Evolutionary conservation across 1,139 yeast genomes (phyloP).

Genomic region (Pneumocystis jirovecii): DNA sequence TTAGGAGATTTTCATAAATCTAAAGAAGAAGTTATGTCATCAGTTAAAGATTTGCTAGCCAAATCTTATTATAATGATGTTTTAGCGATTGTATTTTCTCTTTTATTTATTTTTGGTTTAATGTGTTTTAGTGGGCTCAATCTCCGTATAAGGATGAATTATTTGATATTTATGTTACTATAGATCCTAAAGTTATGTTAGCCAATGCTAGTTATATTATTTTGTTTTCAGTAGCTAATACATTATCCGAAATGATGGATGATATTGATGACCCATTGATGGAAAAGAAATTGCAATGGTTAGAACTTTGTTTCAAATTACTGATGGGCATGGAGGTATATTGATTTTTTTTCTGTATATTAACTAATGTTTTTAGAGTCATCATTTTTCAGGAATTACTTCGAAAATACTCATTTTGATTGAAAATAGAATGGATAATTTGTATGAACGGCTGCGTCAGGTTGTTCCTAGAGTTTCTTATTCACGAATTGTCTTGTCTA

Average conservation of each 20-base stretch:
- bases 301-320: not conserved
- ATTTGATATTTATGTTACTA: not conserved
- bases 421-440: not conserved
- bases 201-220: not conserved
- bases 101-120: not conserved
- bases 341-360: not conserved
- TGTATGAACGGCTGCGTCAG: not conserved
- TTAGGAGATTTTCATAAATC: not conserved
- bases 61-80: not conserved
- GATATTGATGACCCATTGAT: not conserved
- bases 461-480: not conserved
- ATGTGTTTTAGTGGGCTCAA: not conserved
- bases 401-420: not conserved
- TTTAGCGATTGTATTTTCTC: not conserved
- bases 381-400: not conserved
- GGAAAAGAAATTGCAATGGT: not conserved
- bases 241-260: not conserved
- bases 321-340: not conserved
- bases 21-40: not conserved
- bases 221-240: not conserved
- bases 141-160: not conserved
- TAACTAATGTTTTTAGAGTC: not conserved
- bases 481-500: not conserved
- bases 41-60: not conserved
- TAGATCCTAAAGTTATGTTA: not conserved